Evolutionary conservation across 805 yeast species (phyloP), one percentile per base, ranked within the genome.

Genomic region (Wickerhamomyces strasburgensis): DNA sequence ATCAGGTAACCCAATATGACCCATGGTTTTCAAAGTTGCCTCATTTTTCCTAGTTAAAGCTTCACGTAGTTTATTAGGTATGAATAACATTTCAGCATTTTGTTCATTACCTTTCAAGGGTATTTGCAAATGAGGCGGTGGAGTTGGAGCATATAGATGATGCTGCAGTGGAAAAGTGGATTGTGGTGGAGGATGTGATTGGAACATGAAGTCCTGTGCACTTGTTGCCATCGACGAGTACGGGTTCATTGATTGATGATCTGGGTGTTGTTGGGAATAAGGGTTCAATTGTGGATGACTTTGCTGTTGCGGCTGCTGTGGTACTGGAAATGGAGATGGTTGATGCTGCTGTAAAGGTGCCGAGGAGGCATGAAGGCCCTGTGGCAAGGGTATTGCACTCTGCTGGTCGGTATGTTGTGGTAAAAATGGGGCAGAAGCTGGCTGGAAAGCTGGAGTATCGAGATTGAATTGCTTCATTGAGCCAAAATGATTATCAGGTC

Each of bases 131-230:
- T 81, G 79, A 7, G 88, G 89, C 3, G 89, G 86, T 8, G 96
- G 90, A 21, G 77, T 72, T 2, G 97, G 97, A 0, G 96, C 93
- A 61, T 90, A 89, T 27, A 87, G 62, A 60, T 89, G 96, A 56
- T 85, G 84, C 52, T 87, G 87, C 30, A 85, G 62, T 0, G 84
- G 83, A 46, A 63, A 77, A 27, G 57, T 34, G 24, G 64, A 47
- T 14, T 42, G 46, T n/a, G 37, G 42, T 18, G 39, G 47, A n/a
- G 43, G 38, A 11, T 21, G 18, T 14, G 37, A 24, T 5, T 27
- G 43, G n/a, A 18, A 39, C 34, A 40, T 38, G 35, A 31, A 42
- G 23, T 44, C 46, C 19, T 38, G 46, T 5, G 25, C 39, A 14
- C 34, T 33, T 3, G 33, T 24, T 9, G 38, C 32, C 14, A 37